Percentiles rank a stretch among this genome's conserved stretches.
These are phyloP conservation scores for Hyphopichia buzzinii DNA, from an alignment of 1,139 yeast species.

Conservation along the genomic window DNA sequence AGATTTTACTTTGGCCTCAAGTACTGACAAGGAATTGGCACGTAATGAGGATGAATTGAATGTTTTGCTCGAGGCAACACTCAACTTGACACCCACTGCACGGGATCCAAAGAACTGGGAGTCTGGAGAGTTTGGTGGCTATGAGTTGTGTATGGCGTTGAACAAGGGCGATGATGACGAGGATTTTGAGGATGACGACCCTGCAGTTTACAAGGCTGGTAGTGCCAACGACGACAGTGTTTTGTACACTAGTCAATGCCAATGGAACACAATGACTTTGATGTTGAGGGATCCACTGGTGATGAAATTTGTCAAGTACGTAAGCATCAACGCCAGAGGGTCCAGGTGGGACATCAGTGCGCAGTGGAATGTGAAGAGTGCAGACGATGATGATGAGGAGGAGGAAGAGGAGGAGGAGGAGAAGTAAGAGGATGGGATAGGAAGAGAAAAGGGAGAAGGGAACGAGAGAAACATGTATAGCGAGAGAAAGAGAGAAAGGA, in stretches of 20 bases:
- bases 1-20: conserved; percentile 90
- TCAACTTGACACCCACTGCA: conserved; percentile 74
- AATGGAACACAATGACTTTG: conserved; percentile 76
- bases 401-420: neutral
- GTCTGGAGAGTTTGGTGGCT: conserved; percentile 88
- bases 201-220: conserved; percentile 54
- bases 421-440: neutral
- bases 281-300: conserved; percentile 84
- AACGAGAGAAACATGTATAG: too few species aligned
- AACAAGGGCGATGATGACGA: conserved; percentile 51
- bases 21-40: conserved; percentile 50
- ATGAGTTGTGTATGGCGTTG: conserved; percentile 81
- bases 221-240: conserved; percentile 75
- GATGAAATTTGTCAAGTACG: conserved; percentile 87
- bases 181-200: conserved; percentile 53
- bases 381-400: conserved; percentile 19
- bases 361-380: conserved; percentile 68
- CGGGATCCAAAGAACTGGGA: conserved; percentile 63
- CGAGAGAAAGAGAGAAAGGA: too few species aligned
- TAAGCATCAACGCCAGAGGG: conserved; percentile 83
- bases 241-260: conserved; percentile 74
- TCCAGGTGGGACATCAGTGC: conserved; percentile 89
- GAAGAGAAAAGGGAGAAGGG: too few species aligned
- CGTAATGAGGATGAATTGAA: conserved; percentile 43
- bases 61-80: conserved; percentile 62